Conservation (phyloP, 164 flowering plant species). For the Tinospora cordifolia region DNA sequence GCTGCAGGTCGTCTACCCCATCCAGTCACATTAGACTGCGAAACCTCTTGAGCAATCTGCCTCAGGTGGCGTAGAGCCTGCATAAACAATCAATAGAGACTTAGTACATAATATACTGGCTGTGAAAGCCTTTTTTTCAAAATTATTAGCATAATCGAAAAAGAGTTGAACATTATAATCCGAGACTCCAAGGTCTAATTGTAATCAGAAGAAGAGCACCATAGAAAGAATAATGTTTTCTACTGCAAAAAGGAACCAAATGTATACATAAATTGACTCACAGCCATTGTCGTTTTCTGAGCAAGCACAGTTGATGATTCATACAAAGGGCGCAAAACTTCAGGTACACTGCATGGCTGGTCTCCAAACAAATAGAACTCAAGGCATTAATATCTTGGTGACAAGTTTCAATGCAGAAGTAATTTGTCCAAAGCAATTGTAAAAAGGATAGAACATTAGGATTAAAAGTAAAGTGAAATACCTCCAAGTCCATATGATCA, state of each 20-base stretch:
- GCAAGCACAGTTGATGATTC: constrained; percentile 80
- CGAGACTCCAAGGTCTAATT: too few species aligned
- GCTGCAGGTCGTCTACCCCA: constrained; percentile 92
- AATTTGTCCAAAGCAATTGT: background rate
- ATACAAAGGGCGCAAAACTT: constrained; percentile 76
- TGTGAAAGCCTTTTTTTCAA: too few species aligned
- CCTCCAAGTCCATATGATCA: constrained; percentile 76
- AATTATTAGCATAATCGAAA: too few species aligned
- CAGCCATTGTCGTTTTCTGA: constrained; percentile 76
- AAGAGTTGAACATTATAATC: too few species aligned
- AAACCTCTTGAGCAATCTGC: constrained; percentile 80
- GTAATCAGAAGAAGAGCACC: background rate
- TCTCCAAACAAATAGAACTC: background rate
- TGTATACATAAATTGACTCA: constrained; percentile 36
- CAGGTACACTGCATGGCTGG: constrained; percentile 81
- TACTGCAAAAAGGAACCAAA: too few species aligned
- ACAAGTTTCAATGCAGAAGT: too few species aligned
- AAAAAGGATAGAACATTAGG: too few species aligned
- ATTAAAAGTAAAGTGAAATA: constrained; percentile 18
- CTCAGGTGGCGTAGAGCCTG: constrained; percentile 90
- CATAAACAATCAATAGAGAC: constrained; percentile 4
- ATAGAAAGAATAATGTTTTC: too few species aligned
- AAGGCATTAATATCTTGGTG: too few species aligned
- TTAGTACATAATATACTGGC: background rate
- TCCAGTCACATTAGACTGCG: constrained; percentile 52